Percentiles rank a stretch among this genome's conserved stretches.
Evolutionary conservation across 768 basidiomycete genomes (phyloP).

Genomic region (Suillus variegatus): DNA sequence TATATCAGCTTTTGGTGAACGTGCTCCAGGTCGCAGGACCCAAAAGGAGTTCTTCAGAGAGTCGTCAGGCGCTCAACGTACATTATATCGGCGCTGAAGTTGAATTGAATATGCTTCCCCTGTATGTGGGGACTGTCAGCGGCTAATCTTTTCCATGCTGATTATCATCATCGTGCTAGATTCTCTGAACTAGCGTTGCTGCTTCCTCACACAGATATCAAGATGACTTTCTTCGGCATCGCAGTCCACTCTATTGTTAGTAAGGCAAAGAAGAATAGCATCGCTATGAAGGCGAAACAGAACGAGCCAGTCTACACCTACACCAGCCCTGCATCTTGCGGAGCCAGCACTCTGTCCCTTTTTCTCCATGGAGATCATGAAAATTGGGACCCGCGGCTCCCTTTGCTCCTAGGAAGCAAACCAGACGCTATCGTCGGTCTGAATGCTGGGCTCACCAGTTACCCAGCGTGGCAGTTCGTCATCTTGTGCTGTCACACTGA

Average conservation of each 20-base stretch:
- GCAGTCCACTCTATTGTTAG: slow-evolving; percentile 33
- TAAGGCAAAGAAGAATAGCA: slow-evolving; percentile 31
- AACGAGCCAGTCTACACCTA: slow-evolving; percentile 36
- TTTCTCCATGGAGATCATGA: slow-evolving; percentile 33
- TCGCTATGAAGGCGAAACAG: slow-evolving; percentile 32
- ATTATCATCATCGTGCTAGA: slow-evolving; percentile 23
- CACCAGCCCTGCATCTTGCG: slow-evolving; percentile 36
- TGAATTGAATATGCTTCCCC: slow-evolving; percentile 41
- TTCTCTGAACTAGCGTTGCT: slow-evolving; percentile 49
- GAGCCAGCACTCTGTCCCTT: slow-evolving; percentile 40
- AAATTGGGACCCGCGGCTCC: slow-evolving; percentile 27
- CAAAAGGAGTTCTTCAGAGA: slow-evolving; percentile 17
- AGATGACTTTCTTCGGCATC: slow-evolving; percentile 42
- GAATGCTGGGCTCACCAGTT: slow-evolving; percentile 41
- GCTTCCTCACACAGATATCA: slow-evolving; percentile 45
- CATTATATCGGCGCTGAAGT: slow-evolving; percentile 43
- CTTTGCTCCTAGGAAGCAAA: slow-evolving; percentile 16
- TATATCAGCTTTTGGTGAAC: slow-evolving; percentile 40
- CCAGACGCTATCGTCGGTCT: slow-evolving; percentile 46
- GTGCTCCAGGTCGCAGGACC: slow-evolving; percentile 34
- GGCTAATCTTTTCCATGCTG: not conserved
- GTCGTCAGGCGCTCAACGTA: slow-evolving; percentile 31
- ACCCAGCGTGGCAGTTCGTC: slow-evolving; percentile 38
- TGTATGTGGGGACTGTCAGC: slow-evolving; percentile 30
- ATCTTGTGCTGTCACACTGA: slow-evolving; percentile 33